These are phyloP conservation scores for Boletellus ananas DNA, from an alignment of 768 basidiomycete genomes.

Conservation along the genomic window DNA sequence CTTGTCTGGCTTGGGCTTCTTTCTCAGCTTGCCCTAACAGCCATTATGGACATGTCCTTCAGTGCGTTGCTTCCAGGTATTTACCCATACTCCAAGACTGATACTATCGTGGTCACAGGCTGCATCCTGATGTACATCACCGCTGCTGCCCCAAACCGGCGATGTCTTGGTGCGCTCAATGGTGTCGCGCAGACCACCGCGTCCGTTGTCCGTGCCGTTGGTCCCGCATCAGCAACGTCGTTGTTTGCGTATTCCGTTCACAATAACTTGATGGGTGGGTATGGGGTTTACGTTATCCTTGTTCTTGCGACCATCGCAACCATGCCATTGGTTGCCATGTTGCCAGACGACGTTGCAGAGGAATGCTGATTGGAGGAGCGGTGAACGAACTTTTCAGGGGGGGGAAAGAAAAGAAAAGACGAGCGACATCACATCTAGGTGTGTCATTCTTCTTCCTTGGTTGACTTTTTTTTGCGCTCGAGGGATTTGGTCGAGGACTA, in stretches of 20 bases:
- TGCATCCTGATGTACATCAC: slow-evolving; percentile 70
- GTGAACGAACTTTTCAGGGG: background rate
- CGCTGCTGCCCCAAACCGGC: slow-evolving; percentile 60
- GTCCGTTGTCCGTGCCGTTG: slow-evolving; percentile 32
- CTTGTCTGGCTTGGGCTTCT: slow-evolving; percentile 28
- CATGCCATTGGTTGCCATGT: slow-evolving; percentile 18
- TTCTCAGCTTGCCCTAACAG: slow-evolving; percentile 21
- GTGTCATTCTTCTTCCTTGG: slow-evolving; percentile 12
- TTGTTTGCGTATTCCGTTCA: slow-evolving; percentile 37
- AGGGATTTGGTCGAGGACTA: background rate
- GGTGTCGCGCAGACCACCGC: slow-evolving; percentile 39
- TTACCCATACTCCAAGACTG: slow-evolving; percentile 4
- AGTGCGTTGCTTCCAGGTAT: slow-evolving; percentile 19
- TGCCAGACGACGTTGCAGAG: slow-evolving; percentile 19
- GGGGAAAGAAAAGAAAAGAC: background rate
- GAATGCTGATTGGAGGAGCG: slow-evolving; percentile 9
- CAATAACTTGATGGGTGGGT: slow-evolving; percentile 34
- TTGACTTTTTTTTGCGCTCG: slow-evolving; percentile 2
- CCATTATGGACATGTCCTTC: slow-evolving; percentile 32
- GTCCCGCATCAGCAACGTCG: slow-evolving; percentile 31
- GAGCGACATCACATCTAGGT: background rate
- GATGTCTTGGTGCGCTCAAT: slow-evolving; percentile 67
- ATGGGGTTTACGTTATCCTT: slow-evolving; percentile 33
- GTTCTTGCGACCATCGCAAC: slow-evolving; percentile 14
- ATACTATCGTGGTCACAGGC: slow-evolving; percentile 34